phyloP scores from a whole-genome alignment of 805 yeast genomes.

The Starmerella roubikii region DNA sequence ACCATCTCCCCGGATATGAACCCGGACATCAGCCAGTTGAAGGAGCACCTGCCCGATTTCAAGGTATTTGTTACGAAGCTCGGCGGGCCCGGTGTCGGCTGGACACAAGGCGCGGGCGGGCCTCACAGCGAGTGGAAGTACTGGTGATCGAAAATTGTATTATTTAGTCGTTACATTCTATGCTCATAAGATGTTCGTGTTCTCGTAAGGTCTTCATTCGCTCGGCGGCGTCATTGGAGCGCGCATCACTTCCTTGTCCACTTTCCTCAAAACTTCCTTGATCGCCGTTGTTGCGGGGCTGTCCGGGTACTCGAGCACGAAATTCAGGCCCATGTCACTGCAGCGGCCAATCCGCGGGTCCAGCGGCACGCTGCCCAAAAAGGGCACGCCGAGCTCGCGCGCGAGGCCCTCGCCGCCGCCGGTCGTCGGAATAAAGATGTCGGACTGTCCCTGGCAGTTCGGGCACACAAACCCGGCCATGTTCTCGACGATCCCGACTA shows the following conservation, averaged over 20 bases:
- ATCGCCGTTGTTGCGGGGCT: conserved; percentile 88
- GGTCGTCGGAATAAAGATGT: conserved; percentile 86
- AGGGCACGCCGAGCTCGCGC: conserved; percentile 60
- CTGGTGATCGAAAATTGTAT: conserved; percentile 1
- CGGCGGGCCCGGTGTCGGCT: conserved; percentile 85
- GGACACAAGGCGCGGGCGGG: conserved; percentile 2
- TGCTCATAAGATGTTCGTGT: not conserved
- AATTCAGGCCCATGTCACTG: conserved; percentile 78
- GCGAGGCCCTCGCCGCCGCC: conserved; percentile 90
- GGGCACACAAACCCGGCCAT: conserved; percentile 99
- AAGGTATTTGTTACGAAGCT: conserved; percentile 65
- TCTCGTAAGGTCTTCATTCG: not conserved
- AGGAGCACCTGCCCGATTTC: conserved; percentile 33
- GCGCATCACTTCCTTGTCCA: conserved; percentile 14
- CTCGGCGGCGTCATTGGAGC: conserved; percentile 9
- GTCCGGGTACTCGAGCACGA: conserved; percentile 65
- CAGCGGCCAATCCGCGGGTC: conserved; percentile 88
- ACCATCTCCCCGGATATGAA: conserved; percentile 43
- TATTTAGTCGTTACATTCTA: not conserved
- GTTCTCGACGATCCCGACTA: conserved; percentile 87
- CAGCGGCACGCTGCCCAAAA: conserved; percentile 83
- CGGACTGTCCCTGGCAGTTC: conserved; percentile 74
- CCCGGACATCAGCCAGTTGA: conserved; percentile 10
- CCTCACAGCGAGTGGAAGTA: conserved; percentile 7
- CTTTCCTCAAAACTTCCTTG: conserved; percentile 49